phyloP scores from a whole-genome alignment of 164 flowering plant genomes.

The Saururus chinensis region DNA sequence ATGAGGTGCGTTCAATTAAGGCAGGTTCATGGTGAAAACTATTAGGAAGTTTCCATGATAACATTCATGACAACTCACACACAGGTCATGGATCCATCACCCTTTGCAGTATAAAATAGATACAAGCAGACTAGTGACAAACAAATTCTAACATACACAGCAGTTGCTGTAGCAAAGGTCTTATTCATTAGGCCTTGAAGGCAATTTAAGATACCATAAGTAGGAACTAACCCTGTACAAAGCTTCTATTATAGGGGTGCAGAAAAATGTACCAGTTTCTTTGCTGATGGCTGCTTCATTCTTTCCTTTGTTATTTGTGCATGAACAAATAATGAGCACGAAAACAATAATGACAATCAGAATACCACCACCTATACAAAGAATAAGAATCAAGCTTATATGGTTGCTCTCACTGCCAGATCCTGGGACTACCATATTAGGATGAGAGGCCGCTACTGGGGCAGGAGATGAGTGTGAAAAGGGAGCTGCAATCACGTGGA shows the following conservation, averaged over 20 bases:
- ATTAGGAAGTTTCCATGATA: no score
- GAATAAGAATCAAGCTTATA: constrained; percentile 37
- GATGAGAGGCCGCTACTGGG: constrained; percentile 21
- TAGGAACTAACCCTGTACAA: neutral
- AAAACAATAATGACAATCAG: constrained; percentile 32
- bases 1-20: no score
- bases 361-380: constrained; percentile 52
- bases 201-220: no score
- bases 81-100: no score
- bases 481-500: neutral
- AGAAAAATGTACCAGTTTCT: constrained; percentile 44
- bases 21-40: no score
- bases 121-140: no score
- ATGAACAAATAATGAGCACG: constrained; percentile 39
- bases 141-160: no score
- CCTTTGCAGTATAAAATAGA: no score
- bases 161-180: no score
- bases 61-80: no score
- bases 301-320: constrained; percentile 29
- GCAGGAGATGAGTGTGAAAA: neutral
- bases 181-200: no score
- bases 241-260: neutral
- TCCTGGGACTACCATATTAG: constrained; percentile 8
- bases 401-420: constrained; percentile 20
- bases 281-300: constrained; percentile 18